These are phyloP conservation scores for Centaurea solstitialis DNA, from an alignment of 129 eudicot species.

Conservation along the genomic window DNA sequence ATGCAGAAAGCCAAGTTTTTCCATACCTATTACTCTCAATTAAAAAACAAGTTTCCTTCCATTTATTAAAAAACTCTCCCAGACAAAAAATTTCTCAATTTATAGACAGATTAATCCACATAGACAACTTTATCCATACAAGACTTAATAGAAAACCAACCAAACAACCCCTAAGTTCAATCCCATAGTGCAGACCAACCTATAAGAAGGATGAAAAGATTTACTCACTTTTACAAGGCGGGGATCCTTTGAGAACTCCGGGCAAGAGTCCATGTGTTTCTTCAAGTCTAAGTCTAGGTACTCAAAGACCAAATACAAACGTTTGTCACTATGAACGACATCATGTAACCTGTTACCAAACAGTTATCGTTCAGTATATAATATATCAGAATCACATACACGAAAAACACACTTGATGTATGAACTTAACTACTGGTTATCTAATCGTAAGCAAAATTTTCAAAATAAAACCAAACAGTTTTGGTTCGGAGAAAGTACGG, in stretches of 20 bases:
- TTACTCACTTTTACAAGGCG: conserved; percentile 72
- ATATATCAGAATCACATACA: background rate
- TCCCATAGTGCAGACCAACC: background rate
- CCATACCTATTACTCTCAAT: too few relatives aligned
- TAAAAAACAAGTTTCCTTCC: too few relatives aligned
- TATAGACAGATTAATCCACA: too few relatives aligned
- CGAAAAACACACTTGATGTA: background rate
- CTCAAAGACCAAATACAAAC: conserved; percentile 88
- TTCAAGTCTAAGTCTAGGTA: conserved; percentile 90
- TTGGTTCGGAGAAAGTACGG: background rate
- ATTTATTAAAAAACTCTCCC: too few relatives aligned
- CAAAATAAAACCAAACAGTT: background rate
- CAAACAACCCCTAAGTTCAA: background rate
- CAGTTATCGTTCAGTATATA: conserved; percentile 2
- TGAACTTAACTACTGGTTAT: background rate
- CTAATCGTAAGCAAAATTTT: background rate
- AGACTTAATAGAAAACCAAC: too few relatives aligned
- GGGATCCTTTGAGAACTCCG: conserved; percentile 84
- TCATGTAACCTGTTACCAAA: conserved; percentile 73
- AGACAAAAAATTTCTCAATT: too few relatives aligned
- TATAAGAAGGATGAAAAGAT: conserved; percentile 12
- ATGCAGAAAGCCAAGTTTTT: too few relatives aligned
- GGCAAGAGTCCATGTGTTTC: conserved; percentile 93
- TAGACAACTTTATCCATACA: too few relatives aligned
- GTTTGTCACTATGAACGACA: conserved; percentile 91